Conservation (phyloP, 2,329 filamentous ascomycete species). For the Conoideocrella luteorostrata region DNA sequence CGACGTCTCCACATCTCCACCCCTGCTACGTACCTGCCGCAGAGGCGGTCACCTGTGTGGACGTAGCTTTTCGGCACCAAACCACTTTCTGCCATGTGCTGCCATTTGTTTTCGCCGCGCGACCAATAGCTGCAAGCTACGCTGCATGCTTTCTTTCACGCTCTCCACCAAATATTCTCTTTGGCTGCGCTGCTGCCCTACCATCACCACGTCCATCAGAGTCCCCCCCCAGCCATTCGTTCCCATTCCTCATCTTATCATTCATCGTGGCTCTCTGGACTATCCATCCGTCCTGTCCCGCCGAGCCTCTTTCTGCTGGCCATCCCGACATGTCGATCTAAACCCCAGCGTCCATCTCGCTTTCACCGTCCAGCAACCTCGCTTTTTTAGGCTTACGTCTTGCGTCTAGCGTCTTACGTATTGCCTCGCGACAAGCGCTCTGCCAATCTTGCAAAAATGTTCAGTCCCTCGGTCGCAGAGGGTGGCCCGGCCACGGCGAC, state of each 20-base stretch:
- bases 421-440: conserved; percentile 3
- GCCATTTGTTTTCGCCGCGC: conserved; percentile 22
- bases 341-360: not conserved
- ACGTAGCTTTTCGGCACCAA: not conserved
- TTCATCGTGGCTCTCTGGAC: conserved; percentile 2
- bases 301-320: conserved; percentile 3
- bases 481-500: conserved; percentile 50
- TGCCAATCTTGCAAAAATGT: conserved; percentile 39
- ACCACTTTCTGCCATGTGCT: conserved; percentile 9
- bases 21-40: not conserved
- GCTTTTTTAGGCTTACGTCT: not conserved
- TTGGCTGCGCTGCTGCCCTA: conserved; percentile 10
- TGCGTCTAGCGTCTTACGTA: too few species aligned
- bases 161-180: conserved; percentile 12
- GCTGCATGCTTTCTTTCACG: conserved; percentile 15
- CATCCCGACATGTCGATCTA: conserved; percentile 13
- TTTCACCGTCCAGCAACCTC: not conserved
- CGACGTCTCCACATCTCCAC: not conserved
- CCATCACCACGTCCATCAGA: conserved; percentile 2
- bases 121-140: conserved; percentile 21
- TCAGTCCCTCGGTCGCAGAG: conserved; percentile 48
- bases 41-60: conserved; percentile 3
- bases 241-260: conserved; percentile 1
- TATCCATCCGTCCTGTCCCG: conserved; percentile 3
- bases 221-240: not conserved